Conservation (phyloP, 2,329 filamentous ascomycete species). For the Cladophialophora immunda region DNA sequence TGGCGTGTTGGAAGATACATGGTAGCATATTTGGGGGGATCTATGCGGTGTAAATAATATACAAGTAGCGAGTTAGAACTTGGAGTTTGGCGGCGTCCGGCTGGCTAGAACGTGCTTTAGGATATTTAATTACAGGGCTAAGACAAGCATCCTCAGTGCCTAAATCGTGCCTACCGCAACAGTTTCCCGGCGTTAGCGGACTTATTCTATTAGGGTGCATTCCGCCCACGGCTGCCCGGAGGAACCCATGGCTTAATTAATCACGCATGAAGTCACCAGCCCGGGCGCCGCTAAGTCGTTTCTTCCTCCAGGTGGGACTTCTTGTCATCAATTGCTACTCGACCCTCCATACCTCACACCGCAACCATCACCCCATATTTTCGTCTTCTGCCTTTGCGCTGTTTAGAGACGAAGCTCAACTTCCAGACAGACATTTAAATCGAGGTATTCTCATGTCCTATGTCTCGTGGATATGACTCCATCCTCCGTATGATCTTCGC, state of each 20-base stretch:
- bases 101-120: neutral
- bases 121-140: neutral
- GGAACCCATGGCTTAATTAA: neutral
- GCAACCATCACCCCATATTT: neutral
- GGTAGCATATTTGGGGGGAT: neutral
- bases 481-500: neutral
- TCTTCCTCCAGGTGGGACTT: too few species aligned
- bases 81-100: neutral
- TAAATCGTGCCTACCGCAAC: neutral
- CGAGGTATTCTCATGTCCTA: neutral
- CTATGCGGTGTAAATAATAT: neutral
- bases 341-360: neutral
- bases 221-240: neutral
- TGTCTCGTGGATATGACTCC: neutral
- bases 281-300: too few species aligned
- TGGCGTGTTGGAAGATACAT: neutral
- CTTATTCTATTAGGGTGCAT: neutral
- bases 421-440: neutral
- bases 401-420: neutral
- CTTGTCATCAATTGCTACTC: neutral
- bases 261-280: neutral
- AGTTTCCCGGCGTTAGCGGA: neutral
- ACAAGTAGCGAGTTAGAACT: too few species aligned
- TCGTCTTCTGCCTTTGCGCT: neutral
- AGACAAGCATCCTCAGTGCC: neutral